Percentiles rank a stretch among this genome's conserved stretches.
Conservation (phyloP, 805 yeast species). For the Monosporozyma aquatica region DNA sequence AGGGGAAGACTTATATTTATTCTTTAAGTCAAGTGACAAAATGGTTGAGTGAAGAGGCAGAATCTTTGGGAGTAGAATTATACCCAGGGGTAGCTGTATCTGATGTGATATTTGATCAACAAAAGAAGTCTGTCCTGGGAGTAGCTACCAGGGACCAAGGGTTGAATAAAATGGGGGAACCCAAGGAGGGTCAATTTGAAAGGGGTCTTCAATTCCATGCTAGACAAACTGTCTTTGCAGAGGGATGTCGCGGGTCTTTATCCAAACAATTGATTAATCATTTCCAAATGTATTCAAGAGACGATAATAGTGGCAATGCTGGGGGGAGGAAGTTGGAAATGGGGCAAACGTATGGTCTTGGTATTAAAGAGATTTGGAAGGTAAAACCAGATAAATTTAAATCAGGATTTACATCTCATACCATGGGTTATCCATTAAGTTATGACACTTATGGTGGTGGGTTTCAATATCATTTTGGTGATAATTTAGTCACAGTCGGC, state of each 20-base stretch:
- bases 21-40: constrained; percentile 74
- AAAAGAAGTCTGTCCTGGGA: constrained; percentile 48
- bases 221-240: constrained; percentile 80
- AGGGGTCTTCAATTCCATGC: constrained; percentile 97
- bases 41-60: constrained; percentile 81
- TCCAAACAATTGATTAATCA: constrained; percentile 66
- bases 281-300: constrained; percentile 57
- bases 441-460: constrained; percentile 88
- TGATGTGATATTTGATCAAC: constrained; percentile 53
- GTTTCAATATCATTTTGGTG: constrained; percentile 94
- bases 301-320: too few species aligned
- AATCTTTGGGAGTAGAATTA: constrained; percentile 85
- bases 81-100: constrained; percentile 86
- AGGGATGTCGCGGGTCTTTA: constrained; percentile 97
- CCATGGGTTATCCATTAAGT: constrained; percentile 80
- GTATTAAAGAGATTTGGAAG: constrained; percentile 96
- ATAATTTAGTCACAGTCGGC: constrained; percentile 84
- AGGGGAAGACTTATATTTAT: constrained; percentile 74
- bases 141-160: constrained; percentile 95
- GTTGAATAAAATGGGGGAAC: constrained; percentile 59
- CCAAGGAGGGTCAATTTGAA: constrained; percentile 72
- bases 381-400: constrained; percentile 74
- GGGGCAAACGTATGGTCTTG: constrained; percentile 88
- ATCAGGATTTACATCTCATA: constrained; percentile 74
- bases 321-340: constrained; percentile 36